Conservation (phyloP, 2,329 filamentous ascomycete species). For the Aspergillus ustus region DNA sequence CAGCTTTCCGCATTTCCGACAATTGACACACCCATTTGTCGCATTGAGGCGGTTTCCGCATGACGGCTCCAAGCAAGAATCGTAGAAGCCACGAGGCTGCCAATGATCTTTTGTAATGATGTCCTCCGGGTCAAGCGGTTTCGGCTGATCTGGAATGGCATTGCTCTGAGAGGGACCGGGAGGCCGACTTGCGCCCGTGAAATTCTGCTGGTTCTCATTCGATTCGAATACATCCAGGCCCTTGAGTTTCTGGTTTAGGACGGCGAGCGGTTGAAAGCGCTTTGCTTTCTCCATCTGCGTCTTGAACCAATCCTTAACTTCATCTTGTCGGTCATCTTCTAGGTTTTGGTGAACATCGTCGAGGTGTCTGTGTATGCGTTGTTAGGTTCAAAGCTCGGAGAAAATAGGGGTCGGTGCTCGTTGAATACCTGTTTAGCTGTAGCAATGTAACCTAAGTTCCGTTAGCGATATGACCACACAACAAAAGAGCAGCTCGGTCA, state of each 20-base stretch:
- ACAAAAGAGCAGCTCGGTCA: not conserved
- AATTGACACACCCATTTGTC: conserved; percentile 85
- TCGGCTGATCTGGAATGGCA: conserved; percentile 38
- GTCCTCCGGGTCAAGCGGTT: conserved; percentile 77
- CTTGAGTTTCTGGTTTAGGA: conserved; percentile 91
- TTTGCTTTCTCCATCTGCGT: conserved; percentile 92
- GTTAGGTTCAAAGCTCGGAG: conserved; percentile 22
- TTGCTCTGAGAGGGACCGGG: conserved; percentile 29
- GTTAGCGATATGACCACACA: conserved; percentile 15
- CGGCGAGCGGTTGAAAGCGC: conserved; percentile 85
- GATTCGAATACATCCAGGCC: conserved; percentile 93
- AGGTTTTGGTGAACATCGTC: conserved; percentile 91
- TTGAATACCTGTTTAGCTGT: conserved; percentile 76
- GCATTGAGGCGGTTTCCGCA: conserved; percentile 81
- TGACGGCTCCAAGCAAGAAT: conserved; percentile 83
- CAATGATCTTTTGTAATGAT: conserved; percentile 86
- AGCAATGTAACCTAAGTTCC: conserved; percentile 77
- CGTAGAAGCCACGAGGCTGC: conserved; percentile 76
- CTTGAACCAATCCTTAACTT: conserved; percentile 97
- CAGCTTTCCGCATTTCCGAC: conserved; percentile 85
- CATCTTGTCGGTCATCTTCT: conserved; percentile 84
- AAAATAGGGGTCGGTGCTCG: conserved; percentile 3
- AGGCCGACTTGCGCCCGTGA: conserved; percentile 41
- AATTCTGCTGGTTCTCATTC: conserved; percentile 68
- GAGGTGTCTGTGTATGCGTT: conserved; percentile 63